phyloP scores from a whole-genome alignment of 2,329 filamentous ascomycete genomes.

The Sodiomyces alkalinus region DNA sequence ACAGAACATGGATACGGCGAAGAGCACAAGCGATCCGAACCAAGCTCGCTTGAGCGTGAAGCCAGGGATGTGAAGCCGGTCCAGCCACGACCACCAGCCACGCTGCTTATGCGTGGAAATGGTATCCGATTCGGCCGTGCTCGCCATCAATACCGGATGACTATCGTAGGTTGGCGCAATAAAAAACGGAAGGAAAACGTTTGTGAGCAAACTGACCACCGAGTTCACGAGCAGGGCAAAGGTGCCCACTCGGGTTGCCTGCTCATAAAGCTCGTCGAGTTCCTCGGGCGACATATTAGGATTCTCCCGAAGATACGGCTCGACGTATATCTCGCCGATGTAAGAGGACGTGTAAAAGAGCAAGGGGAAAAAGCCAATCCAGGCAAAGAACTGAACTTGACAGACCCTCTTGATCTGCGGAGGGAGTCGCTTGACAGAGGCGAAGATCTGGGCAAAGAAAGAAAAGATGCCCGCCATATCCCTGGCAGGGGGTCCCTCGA shows the following conservation, averaged over 20 bases:
- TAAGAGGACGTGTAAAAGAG: conserved; percentile 93
- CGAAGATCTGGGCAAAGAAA: conserved; percentile 69
- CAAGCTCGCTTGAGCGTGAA: conserved; percentile 81
- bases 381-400: conserved; percentile 69
- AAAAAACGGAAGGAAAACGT: conserved; percentile 72
- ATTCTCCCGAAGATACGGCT: conserved; percentile 63
- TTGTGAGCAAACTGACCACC: conserved; percentile 66
- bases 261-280: conserved; percentile 67
- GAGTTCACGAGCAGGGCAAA: conserved; percentile 83
- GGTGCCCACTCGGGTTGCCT: conserved; percentile 73
- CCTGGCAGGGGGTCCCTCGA: conserved; percentile 47
- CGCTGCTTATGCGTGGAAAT: too few relatives aligned
- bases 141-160: conserved; percentile 16
- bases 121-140: conserved; percentile 17
- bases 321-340: conserved; percentile 81
- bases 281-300: conserved; percentile 64
- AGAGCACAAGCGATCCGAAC: conserved; percentile 74
- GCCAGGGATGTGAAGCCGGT: conserved; percentile 58
- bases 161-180: conserved; percentile 65
- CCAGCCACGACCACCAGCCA: conserved; percentile 37
- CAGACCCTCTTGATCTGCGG: conserved; percentile 74
- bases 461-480: conserved; percentile 51
- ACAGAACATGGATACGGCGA: conserved; percentile 65
- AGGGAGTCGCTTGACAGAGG: conserved; percentile 63
- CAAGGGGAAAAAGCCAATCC: conserved; percentile 93